Evolutionary conservation across 176 grass and related monocot genomes (phyloP), one percentile per base, ranked within the genome.

Genomic region (Hsuehochloa calcarea): DNA sequence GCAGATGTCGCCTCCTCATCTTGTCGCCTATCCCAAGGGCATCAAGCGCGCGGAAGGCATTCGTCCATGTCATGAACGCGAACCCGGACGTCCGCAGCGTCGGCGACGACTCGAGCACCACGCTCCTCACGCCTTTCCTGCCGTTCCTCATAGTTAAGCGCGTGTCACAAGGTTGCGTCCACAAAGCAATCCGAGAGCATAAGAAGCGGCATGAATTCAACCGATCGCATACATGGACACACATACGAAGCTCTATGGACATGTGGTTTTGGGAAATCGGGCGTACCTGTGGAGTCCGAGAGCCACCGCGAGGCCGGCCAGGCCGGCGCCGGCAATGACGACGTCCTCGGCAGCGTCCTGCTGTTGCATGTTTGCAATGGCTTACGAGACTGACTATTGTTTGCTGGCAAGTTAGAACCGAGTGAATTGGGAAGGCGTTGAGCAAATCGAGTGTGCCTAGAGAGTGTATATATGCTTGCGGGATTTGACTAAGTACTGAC

Each of bases 31-130:
- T 79, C 2, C 92, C 88, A 9, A 91, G 92, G n/a, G 74, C 83
- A 34, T 90, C 92, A 17, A 91, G 77, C 44, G 88, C 92, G 22
- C 68, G 29, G 29, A 83, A 93, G 25, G 88, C 85, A 29, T 90
- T 90, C 4, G 82, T 77, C 86, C 92, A 89, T n/a, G 65, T 58
- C 10, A 71, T 72, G 26, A 93, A 31, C 17, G 76, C 88, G n/a
- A 83, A 90, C 27, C 91, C 82, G 5, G 77, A 68, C 17, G 91
- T 34, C 31, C 90, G 69, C 29, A 87, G 63, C 14, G 68, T 62
- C 44, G 65, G 61, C 39, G 82, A 90, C 25, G 91, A 90, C 69
- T 93, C 91, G 52, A 93, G 67, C 71, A 93, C 88, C 40, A 93
- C 10, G 71, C 91, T 86, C 46, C 84, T 78, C 5, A 93, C 23